Percentiles rank a stretch among this genome's conserved stretches.
phyloP scores from a whole-genome alignment of 2,329 filamentous ascomycete species.

The Escovopsis weberi region DNA sequence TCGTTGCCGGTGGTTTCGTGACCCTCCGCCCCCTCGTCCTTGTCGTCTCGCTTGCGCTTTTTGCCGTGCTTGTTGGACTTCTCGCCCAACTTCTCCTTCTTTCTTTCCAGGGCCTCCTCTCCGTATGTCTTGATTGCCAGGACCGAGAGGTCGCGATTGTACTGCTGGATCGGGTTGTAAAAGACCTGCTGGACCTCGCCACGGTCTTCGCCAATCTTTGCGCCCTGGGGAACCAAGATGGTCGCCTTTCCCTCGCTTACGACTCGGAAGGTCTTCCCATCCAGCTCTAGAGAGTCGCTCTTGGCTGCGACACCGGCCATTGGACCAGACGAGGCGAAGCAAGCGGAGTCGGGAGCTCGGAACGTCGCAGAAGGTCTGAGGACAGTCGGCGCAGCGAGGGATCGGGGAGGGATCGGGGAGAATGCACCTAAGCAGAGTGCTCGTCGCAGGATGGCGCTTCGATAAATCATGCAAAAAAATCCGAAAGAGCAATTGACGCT shows the following conservation, averaged over 20 bases:
- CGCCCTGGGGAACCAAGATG: constrained; percentile 37
- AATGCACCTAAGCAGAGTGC: constrained; percentile 7
- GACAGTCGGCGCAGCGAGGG: constrained; percentile 2
- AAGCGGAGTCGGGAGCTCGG: background rate
- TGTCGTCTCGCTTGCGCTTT: constrained; percentile 33
- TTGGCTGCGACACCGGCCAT: constrained; percentile 8
- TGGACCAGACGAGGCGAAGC: constrained; percentile 1
- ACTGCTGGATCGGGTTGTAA: constrained; percentile 98
- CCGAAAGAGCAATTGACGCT: background rate
- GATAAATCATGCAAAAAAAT: constrained; percentile 9
- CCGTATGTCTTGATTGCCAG: constrained; percentile 84
- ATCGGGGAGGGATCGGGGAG: background rate
- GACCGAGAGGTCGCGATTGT: constrained; percentile 91
- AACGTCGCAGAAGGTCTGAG: constrained; percentile 1
- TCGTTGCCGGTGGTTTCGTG: constrained; percentile 5
- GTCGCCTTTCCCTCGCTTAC: constrained; percentile 42
- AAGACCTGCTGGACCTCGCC: constrained; percentile 69
- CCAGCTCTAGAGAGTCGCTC: constrained; percentile 15
- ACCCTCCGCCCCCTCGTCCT: constrained; percentile 11
- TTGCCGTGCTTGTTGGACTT: constrained; percentile 24
- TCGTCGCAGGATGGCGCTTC: constrained; percentile 7
- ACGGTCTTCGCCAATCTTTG: constrained; percentile 32
- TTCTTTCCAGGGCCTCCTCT: constrained; percentile 42
- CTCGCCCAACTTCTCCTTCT: constrained; percentile 23
- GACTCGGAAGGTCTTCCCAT: constrained; percentile 35